Conservation (phyloP, 331 rosid genomes). For the Spiraea crenata region DNA sequence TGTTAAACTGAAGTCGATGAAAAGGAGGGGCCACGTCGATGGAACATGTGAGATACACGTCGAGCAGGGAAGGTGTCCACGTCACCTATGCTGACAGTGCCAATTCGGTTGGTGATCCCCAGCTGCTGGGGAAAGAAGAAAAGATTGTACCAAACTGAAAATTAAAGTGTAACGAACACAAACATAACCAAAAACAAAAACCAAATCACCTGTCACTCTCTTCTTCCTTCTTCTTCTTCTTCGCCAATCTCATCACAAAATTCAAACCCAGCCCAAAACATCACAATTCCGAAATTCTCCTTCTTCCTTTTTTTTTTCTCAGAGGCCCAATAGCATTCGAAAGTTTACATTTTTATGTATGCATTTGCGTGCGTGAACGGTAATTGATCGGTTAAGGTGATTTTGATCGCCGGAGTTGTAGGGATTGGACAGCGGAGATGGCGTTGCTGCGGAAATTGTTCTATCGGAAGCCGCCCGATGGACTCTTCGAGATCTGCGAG, state of each 20-base stretch:
- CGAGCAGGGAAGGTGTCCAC: slow-evolving; percentile 17
- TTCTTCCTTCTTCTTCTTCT: neutral
- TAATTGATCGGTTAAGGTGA: neutral
- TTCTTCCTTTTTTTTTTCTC: neutral
- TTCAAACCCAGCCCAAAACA: neutral
- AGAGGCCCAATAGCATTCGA: neutral
- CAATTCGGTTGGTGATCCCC: slow-evolving; percentile 42
- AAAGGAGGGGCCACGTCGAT: neutral
- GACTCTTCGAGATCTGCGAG: slow-evolving; percentile 84
- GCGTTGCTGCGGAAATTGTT: slow-evolving; percentile 85
- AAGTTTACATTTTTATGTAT: neutral
- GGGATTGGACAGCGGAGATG: slow-evolving; percentile 32
- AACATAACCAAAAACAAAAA: neutral
- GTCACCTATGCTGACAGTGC: slow-evolving; percentile 32
- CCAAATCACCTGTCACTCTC: neutral
- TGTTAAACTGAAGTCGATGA: neutral
- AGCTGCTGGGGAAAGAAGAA: slow-evolving; percentile 16
- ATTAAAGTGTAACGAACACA: neutral
- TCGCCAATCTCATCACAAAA: neutral
- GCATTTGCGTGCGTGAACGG: neutral
- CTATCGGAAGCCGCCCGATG: slow-evolving; percentile 92
- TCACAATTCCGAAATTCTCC: neutral
- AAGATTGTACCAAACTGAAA: neutral
- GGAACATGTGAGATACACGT: slow-evolving; percentile 21
- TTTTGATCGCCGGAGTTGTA: slow-evolving; percentile 5